Evolutionary conservation across 1,284 basidiomycete genomes (phyloP).

Genomic region (Sphaerobolus stellatus): DNA sequence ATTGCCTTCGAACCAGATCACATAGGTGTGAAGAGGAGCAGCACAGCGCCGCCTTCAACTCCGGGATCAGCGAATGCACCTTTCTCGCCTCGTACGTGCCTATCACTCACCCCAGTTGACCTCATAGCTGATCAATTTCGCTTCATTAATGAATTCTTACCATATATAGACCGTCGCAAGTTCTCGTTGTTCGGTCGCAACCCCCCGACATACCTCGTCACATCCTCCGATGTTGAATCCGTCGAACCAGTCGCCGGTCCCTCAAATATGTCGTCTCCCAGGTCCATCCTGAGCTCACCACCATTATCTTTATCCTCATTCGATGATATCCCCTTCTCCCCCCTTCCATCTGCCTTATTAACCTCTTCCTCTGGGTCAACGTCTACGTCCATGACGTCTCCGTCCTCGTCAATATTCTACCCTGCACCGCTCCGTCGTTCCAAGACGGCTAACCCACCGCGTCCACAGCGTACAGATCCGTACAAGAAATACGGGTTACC

Average conservation of each 20-base stretch:
- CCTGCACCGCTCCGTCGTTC: background rate
- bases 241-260: background rate
- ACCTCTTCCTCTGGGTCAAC: background rate
- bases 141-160: too few relatives aligned
- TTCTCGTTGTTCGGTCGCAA: conserved; percentile 7
- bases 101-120: background rate
- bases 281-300: background rate
- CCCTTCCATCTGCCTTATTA: background rate
- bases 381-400: background rate
- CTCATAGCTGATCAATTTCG: background rate
- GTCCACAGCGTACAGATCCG: conserved; percentile 8
- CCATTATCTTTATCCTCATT: background rate
- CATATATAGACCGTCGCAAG: conserved; percentile 8
- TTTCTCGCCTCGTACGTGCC: conserved; percentile 1
- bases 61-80: too few relatives aligned
- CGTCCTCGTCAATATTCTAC: background rate
- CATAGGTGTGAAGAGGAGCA: too few relatives aligned
- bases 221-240: too few relatives aligned
- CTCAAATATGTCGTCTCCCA: background rate
- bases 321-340: background rate
- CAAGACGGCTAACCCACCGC: too few relatives aligned
- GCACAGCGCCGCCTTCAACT: too few relatives aligned
- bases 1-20: too few relatives aligned
- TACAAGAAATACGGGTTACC: conserved; percentile 10
- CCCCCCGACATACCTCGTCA: background rate